phyloP scores from a whole-genome alignment of 2,329 filamentous ascomycete genomes.

The Phaeomoniella chlamydospora region DNA sequence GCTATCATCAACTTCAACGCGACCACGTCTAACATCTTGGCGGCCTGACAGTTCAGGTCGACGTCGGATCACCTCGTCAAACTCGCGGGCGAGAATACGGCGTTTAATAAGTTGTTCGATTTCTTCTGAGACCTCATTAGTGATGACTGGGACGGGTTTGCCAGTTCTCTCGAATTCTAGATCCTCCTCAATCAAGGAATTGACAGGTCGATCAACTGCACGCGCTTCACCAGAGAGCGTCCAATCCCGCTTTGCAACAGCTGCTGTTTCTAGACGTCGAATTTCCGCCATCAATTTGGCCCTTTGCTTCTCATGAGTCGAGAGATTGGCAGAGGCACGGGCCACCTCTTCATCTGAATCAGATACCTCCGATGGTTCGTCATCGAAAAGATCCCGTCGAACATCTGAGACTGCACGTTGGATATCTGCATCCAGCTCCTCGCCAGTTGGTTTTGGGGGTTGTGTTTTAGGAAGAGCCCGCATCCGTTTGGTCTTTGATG shows the following conservation, averaged over 20 bases:
- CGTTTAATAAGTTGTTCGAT: conserved; percentile 92
- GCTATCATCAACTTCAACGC: conserved; percentile 69
- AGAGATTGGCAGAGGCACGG: conserved; percentile 22
- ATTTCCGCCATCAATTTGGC: conserved; percentile 83
- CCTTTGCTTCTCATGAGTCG: conserved; percentile 74
- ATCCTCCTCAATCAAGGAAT: conserved; percentile 87
- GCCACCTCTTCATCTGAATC: conserved; percentile 38
- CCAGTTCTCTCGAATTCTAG: conserved; percentile 91
- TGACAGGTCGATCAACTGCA: conserved; percentile 67
- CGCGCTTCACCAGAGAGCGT: conserved; percentile 76
- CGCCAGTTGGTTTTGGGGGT: conserved; percentile 24
- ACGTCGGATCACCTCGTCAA: conserved; percentile 78
- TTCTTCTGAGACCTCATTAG: conserved; percentile 74
- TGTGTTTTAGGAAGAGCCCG: conserved; percentile 40
- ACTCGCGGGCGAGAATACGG: conserved; percentile 76
- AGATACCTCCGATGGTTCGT: conserved; percentile 47
- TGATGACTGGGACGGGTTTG: conserved; percentile 89
- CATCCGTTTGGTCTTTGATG: conserved; percentile 39
- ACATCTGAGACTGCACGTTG: conserved; percentile 76
- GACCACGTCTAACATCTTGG: conserved; percentile 49
- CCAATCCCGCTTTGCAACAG: conserved; percentile 84
- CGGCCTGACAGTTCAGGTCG: conserved; percentile 58
- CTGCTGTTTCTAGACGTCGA: conserved; percentile 73
- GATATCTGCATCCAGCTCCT: conserved; percentile 50
- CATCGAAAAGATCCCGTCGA: conserved; percentile 80